These are phyloP conservation scores for Globisporangium irregulare DNA, from an alignment of 352 stramenopile species.

Conservation along the genomic window DNA sequence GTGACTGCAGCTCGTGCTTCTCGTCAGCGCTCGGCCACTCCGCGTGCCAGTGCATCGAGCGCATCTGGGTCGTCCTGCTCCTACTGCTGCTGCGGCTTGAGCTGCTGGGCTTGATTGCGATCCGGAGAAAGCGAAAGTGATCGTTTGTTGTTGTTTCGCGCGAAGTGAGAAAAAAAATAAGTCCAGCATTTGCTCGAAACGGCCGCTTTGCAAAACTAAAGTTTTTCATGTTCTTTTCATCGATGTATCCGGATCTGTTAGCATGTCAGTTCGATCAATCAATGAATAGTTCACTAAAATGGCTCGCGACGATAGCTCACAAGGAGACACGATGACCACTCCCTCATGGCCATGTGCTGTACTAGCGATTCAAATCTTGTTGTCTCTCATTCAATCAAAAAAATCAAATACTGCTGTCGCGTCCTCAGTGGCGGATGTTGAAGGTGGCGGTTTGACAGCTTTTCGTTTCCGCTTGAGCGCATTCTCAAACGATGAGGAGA, in stretches of 20 bases:
- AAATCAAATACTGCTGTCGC: slow-evolving; percentile 7
- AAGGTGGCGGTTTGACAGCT: neutral
- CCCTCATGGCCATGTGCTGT: neutral
- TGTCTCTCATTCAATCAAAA: neutral
- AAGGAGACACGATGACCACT: neutral
- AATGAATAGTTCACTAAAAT: neutral
- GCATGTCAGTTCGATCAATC: neutral
- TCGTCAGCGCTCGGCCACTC: slow-evolving; percentile 21
- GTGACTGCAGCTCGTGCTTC: slow-evolving; percentile 29
- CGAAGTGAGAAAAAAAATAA: slow-evolving; percentile 4
- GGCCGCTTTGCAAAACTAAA: neutral
- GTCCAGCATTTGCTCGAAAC: neutral
- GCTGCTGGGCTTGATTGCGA: neutral
- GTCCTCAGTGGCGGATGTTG: neutral
- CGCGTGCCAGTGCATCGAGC: slow-evolving; percentile 4
- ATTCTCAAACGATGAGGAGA: neutral
- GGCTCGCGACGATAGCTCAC: neutral
- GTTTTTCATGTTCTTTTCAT: slow-evolving; percentile 1
- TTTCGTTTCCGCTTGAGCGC: neutral
- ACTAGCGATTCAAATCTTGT: neutral
- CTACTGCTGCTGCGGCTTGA: no score
- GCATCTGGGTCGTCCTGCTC: neutral
- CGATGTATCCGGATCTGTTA: neutral
- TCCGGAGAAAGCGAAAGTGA: neutral
- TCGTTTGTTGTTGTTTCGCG: neutral